Base-by-base conservation (phyloP, 2,329 filamentous ascomycete species). In the Pseudogymnoascus sp. region DNA sequence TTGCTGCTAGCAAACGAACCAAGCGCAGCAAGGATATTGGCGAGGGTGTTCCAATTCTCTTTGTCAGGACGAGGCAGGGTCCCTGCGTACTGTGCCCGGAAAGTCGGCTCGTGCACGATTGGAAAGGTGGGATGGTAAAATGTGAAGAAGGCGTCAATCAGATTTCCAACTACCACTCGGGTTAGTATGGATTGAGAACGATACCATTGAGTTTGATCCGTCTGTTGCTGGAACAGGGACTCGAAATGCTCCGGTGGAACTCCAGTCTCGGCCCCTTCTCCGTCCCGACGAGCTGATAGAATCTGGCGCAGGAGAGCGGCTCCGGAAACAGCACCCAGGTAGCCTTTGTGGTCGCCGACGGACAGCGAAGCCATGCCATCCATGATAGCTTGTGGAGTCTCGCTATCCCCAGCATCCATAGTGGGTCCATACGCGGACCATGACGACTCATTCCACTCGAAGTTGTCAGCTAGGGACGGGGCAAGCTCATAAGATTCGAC, bases 81-180 rank as follows among this genome's bases (percentile, higher is more conserved):
- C 3, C 63, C 67, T 21, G 19, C 38, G 52, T 65, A 65, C 70
- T 49, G 72, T 65, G 73, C 74, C 37, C 75, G 69, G 61, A 79
- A 79, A 0, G 74, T 75, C 6, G 74, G 71, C 61, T 78, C 77
- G 63, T 80, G 77, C 3, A 80, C 68, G 21, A 80, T 73, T 0
- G 78, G 78, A 62, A 79, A 80, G 37, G 73, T 74, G 8, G 74
- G 64, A 65, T 81, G 77, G 64, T 76, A 79, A 14, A 74, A 66
- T 6, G 68, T 66, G 65, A 80, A 80, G 65, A 79, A 81, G 0
- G 74, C 72, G 62, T 76, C 74, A 29, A 55, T 55, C 8, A 55
- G 41, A 75, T 66, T 65, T 61, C 70, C 68, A 21, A 60, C 58
- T n/a, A 43, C 58, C 11, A 60, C 58, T 29, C 38, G 19, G 21